A percentile compares a stretch with the other conserved stretches of the same genome.
Evolutionary conservation across 1,284 basidiomycete genomes (phyloP).

Genomic region (Melanopsichium pennsylvanicum): DNA sequence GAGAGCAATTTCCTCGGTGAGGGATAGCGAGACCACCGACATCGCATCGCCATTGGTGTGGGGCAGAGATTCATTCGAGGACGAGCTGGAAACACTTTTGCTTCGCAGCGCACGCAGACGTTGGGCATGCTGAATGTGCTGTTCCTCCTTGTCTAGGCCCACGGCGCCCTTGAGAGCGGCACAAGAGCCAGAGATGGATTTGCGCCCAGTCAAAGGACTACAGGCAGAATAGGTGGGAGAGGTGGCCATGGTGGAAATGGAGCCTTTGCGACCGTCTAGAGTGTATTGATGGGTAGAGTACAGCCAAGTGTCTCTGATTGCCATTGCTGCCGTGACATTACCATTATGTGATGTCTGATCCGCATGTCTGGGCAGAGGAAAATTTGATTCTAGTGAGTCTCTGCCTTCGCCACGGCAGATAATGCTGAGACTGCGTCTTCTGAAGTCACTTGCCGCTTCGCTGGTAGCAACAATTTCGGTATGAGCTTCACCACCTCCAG

Average conservation of each 20-base stretch:
- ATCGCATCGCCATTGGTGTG: constrained; percentile 1
- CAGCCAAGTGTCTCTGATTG: constrained; percentile 35
- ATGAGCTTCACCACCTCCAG: no score
- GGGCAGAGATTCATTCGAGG: no score
- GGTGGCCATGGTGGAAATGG: constrained; percentile 10
- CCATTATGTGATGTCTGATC: no score
- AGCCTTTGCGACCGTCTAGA: constrained; percentile 18
- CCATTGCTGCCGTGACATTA: constrained; percentile 22
- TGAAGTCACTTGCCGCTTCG: background rate
- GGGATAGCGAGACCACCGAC: constrained; percentile 16
- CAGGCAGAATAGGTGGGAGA: background rate
- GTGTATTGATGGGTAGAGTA: constrained; percentile 18
- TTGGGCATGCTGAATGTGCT: constrained; percentile 1
- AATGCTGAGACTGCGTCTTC: constrained; percentile 20
- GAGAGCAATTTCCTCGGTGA: constrained; percentile 42
- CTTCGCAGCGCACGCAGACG: background rate
- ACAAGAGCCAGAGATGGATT: constrained; percentile 4
- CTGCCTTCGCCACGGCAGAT: constrained; percentile 20
- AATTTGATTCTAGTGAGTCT: background rate
- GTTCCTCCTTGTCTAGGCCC: constrained; percentile 13
- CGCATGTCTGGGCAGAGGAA: no score
- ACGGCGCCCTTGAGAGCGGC: background rate
- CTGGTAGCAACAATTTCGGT: no score
- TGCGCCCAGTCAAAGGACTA: background rate
- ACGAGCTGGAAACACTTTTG: background rate